Base-by-base conservation (phyloP, 495 filamentous ascomycete genomes). In the Rostrohypoxylon terebratum region DNA sequence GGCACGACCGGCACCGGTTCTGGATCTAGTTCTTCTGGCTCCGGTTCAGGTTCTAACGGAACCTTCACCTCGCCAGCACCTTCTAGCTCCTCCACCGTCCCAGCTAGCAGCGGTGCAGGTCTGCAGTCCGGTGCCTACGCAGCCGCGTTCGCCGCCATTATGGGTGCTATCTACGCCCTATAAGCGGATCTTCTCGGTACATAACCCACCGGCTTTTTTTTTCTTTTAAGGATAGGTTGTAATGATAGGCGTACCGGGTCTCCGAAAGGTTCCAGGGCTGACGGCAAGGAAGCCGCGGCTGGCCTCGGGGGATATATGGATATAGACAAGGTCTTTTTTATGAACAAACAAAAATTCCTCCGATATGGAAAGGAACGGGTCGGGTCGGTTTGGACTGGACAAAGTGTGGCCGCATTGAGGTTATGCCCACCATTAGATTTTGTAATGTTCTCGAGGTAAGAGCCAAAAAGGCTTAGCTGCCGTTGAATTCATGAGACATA, bases 121-220 rank as follows among this genome's bases (percentile, higher is more conserved):
- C 64, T 73, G 14, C 66, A 47, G 20, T 69, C 68, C 9, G 72
- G 76, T 51, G 75, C 71, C 5, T 66, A 79, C 16, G 74, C 67
- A 5, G 79, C 73, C 8, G 71, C 75, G 13, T 70, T 81, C 54
- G 73, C 67, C 14, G 77, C 71, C 16, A 63, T 77, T n/a, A 67
- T 81, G 68, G 55, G 61, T 23, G 77, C 71, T 11, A 75, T 81
- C 54, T 74, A 77, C 69, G 67, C 69, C 18, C 36, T 79, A 51
- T 79, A 71, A 77, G 66, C 9, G 2, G 28, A 21, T 11, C 20
- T 3, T 16, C 28, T 47, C 34, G 21, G 2, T 28, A 23, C 38
- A 59, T 16, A 10, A 28, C 34, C 50, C 25, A 62, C 11, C 50
- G 23, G 5, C 16, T 9, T 14, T 25, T 28, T 63, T 57, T 25